These are phyloP conservation scores for Dactylellina parvicollis DNA, from an alignment of 2,329 filamentous ascomycete species.

Conservation along the genomic window DNA sequence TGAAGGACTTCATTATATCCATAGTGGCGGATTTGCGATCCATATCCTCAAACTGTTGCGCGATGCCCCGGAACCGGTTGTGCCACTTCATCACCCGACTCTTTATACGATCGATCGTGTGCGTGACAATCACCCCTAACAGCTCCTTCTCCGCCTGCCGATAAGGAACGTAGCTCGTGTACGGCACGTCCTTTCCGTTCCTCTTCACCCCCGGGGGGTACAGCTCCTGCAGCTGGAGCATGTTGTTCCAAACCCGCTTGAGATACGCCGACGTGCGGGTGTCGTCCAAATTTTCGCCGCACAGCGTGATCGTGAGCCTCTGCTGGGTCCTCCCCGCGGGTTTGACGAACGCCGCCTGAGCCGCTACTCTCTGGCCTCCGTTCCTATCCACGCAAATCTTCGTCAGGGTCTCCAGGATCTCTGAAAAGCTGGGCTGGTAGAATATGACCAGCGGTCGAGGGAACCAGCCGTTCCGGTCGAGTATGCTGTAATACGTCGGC, in stretches of 20 bases:
- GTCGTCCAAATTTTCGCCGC: slow-evolving; percentile 17
- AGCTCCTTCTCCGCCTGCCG: slow-evolving; percentile 32
- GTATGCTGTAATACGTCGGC: slow-evolving; percentile 22
- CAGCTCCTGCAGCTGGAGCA: slow-evolving; percentile 9
- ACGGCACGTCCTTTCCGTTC: slow-evolving; percentile 10
- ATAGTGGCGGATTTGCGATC: slow-evolving; percentile 14
- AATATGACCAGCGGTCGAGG: slow-evolving; percentile 14
- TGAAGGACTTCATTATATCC: slow-evolving; percentile 27
- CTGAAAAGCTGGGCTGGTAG: slow-evolving; percentile 24
- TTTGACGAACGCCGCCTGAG: slow-evolving; percentile 20
- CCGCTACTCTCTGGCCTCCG: slow-evolving; percentile 22
- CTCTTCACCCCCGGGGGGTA: slow-evolving; percentile 22
- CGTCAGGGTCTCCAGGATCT: slow-evolving; percentile 22
- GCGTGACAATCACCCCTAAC: slow-evolving; percentile 24
- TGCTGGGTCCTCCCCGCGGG: slow-evolving; percentile 9
- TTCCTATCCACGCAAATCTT: slow-evolving; percentile 22
- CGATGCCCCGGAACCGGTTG: slow-evolving; percentile 19
- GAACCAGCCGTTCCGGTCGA: slow-evolving; percentile 15
- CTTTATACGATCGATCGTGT: slow-evolving; percentile 30
- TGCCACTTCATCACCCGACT: slow-evolving; percentile 39
- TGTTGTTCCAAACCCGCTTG: slow-evolving; percentile 1
- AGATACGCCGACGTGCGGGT: slow-evolving; percentile 3
- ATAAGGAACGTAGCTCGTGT: slow-evolving; percentile 10
- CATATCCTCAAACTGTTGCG: slow-evolving; percentile 17
- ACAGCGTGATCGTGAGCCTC: slow-evolving; percentile 16